Base-by-base conservation (phyloP, 805 yeast genomes). In the Schizosaccharomyces cryophilus region DNA sequence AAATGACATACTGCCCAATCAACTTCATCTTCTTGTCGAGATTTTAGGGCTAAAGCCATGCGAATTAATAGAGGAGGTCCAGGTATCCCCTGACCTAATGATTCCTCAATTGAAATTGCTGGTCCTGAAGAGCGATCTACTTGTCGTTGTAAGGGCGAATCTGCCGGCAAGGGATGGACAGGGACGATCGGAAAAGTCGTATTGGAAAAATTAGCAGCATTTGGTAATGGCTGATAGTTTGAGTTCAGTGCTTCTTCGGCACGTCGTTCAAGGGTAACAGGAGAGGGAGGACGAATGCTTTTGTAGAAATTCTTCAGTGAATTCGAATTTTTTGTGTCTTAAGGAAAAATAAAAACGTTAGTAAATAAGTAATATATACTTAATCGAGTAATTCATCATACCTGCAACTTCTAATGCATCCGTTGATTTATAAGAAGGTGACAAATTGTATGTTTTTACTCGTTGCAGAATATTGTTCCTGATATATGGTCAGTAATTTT, bases 1-100 rank as follows among this genome's bases (percentile, higher is more conserved):
- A 82, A 72, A 4, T 81, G 78, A 58, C 78, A 75, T 62, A 86
- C 71, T 3, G 90, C 83, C 82, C 88, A 85, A 66, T 79, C 80
- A 29, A 83, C 76, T 68, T 87, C 95, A 40, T 77, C 76, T 19
- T 75, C 78, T 29, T 87, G 71, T 1, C 82, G 84, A 21, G 84
- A 78, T 63, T 77, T 75, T 63, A 87, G 76, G 3, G 93, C 81
- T 81, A 87, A 77, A 64, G 77, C 76, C 66, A 87, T 80, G 63
- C 95, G 76, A 13, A 78, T 77, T 64, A 83, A 13, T 29, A 51
- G n/a, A 24, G 56, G 56, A 24, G 56, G 56, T 5, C 56, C 56
- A 13, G 56, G 56, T 17, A 51, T 15, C 17, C 56, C 56, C 9
- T 4, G 19, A 24, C 56, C 56, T 29, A 51, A 51, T 17, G 30